Percentiles rank a stretch among this genome's conserved stretches.
Conservation (phyloP, 257 asterid species). For the Mentha longifolia region DNA sequence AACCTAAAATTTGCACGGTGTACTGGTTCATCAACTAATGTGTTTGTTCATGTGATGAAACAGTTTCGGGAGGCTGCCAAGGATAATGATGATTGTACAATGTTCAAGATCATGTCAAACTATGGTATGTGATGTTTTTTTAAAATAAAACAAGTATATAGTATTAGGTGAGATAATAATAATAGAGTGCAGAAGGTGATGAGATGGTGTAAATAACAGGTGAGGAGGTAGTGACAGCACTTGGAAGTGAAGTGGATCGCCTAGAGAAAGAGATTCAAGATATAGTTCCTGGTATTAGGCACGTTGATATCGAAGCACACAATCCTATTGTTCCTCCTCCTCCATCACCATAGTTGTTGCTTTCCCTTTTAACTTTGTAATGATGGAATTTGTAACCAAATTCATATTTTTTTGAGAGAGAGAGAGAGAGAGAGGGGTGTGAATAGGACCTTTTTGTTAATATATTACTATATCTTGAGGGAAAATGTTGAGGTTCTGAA, state of each 20-base stretch:
- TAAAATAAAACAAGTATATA: background rate
- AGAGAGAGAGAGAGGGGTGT: slow-evolving; percentile 8
- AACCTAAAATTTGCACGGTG: too few relatives aligned
- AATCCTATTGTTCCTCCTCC: slow-evolving; percentile 65
- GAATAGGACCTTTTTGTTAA: slow-evolving; percentile 29
- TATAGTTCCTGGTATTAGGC: slow-evolving; percentile 91
- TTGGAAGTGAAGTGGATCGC: slow-evolving; percentile 96
- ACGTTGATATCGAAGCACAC: slow-evolving; percentile 95
- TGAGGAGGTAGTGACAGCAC: slow-evolving; percentile 96
- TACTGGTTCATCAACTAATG: background rate
- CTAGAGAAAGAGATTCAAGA: slow-evolving; percentile 92
- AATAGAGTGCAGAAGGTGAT: background rate
- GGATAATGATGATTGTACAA: slow-evolving; percentile 59
- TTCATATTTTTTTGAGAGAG: background rate
- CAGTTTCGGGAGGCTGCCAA: slow-evolving; percentile 88
- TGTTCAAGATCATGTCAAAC: slow-evolving; percentile 79
- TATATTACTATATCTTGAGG: background rate
- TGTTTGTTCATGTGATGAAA: slow-evolving; percentile 28
- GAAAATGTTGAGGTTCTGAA: background rate
- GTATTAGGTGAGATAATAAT: background rate
- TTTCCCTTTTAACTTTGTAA: background rate
- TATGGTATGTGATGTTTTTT: slow-evolving; percentile 55
- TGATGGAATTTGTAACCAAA: slow-evolving; percentile 1
- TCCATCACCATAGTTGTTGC: slow-evolving; percentile 9
- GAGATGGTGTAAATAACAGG: slow-evolving; percentile 53